These are phyloP conservation scores for Marasmius tenuissimus DNA, from an alignment of 1,284 basidiomycete species.

Conservation along the genomic window DNA sequence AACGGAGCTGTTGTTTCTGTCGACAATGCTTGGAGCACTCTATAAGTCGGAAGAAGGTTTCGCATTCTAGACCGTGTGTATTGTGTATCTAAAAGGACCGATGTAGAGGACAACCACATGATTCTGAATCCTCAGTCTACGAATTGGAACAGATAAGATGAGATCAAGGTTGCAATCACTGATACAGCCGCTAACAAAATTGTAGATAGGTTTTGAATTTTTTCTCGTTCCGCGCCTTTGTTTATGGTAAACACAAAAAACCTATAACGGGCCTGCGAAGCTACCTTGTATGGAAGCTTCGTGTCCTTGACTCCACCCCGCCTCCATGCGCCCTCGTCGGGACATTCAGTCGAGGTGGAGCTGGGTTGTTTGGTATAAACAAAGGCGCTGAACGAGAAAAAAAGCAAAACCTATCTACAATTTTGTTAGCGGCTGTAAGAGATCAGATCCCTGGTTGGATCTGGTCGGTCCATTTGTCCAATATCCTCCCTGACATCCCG, in stretches of 20 bases:
- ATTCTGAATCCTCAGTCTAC: too few species aligned
- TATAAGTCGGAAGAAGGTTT: not conserved
- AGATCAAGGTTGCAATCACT: not conserved
- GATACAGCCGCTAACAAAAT: too few species aligned
- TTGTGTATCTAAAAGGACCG: not conserved
- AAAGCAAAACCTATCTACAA: not conserved
- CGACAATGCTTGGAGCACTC: conserved; percentile 1
- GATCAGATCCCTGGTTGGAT: not conserved
- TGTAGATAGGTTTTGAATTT: too few species aligned
- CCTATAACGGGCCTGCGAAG: too few species aligned
- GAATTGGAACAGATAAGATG: not conserved
- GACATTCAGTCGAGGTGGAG: too few species aligned
- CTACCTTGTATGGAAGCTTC: too few species aligned
- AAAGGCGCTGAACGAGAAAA: not conserved
- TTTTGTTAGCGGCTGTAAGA: too few species aligned
- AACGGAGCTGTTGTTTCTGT: conserved; percentile 1
- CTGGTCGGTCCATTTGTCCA: not conserved
- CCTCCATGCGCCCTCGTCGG: too few species aligned
- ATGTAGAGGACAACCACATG: not conserved
- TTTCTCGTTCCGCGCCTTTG: too few species aligned
- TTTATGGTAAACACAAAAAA: too few species aligned
- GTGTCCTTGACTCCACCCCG: too few species aligned
- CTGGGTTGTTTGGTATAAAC: too few species aligned
- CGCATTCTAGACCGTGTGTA: not conserved
- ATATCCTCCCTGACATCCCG: not conserved